Base-by-base conservation (phyloP, 2,329 filamentous ascomycete genomes). In the Aquanectria penicillioides region DNA sequence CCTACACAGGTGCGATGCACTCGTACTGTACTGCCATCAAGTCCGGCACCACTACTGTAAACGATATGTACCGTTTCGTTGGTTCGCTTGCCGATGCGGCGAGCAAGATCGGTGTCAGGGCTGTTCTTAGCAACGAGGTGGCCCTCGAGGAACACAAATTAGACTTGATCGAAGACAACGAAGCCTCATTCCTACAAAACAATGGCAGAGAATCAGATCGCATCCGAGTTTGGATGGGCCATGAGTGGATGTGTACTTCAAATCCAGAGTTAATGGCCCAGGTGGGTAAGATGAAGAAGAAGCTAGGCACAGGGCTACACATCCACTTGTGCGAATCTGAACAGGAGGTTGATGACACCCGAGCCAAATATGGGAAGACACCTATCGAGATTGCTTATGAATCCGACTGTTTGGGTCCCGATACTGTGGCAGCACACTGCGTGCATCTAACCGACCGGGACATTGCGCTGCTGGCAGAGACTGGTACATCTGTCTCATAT, bases 211-310 rank as follows among this genome's bases (percentile, higher is more conserved):
- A 56, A 6, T 49, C 43, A 4, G 44, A 15, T 17, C 43, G 44
- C n/a, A 49, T 56, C 5, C 33, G 29, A 12, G 57, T 60, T 7
- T 60, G 57, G 57, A 50, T 60, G 52, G 57, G 57, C 11, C 57
- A 57, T 25, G 57, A 60, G 28, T 60, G 57, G 57, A 60, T 60
- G 51, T 60, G 57, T 15, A 60, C 52, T 20, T 60, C 57, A 4
- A 36, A 60, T 37, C 43, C 51, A 15, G 57, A 60, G 17, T 34
- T 60, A 5, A 60, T 60, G 57, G 44, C 44, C 6, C 41, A 60
- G 13, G 57, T 60, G 6, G 57, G 57, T 2, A 31, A 44, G 29
- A 46, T 56, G 51, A 60, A 50, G 46, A 60, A 52, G 20, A 37
- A 25, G 29, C 22, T 56, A 7, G 53, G 53, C 6, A 56, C 53